Evolutionary conservation across 164 flowering plant species (phyloP).

Genomic region (Cinnamomum chago): DNA sequence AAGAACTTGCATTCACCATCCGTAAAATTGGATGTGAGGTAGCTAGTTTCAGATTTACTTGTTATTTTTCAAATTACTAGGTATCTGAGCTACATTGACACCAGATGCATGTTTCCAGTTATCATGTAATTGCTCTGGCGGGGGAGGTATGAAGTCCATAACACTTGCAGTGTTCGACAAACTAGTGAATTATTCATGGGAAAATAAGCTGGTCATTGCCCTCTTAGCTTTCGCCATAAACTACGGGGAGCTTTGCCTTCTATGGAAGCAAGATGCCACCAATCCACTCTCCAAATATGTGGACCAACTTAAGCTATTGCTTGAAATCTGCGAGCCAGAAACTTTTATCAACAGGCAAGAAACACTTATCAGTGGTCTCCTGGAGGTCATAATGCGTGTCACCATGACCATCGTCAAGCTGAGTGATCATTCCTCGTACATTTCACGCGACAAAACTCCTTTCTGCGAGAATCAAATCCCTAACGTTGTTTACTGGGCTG

Average conservation of each 20-base stretch:
- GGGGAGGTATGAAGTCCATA: slow-evolving; percentile 51
- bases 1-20: slow-evolving; percentile 34
- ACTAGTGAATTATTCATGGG: slow-evolving; percentile 47
- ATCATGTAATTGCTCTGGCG: slow-evolving; percentile 53
- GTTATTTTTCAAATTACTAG: background rate
- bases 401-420: slow-evolving; percentile 42
- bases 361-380: slow-evolving; percentile 29
- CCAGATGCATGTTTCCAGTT: slow-evolving; percentile 27
- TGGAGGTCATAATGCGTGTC: slow-evolving; percentile 31
- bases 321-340: slow-evolving; percentile 24
- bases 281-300: slow-evolving; percentile 41
- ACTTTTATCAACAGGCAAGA: slow-evolving; percentile 24
- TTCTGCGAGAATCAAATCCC: slow-evolving; percentile 36
- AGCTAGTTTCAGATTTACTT: background rate
- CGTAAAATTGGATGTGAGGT: slow-evolving; percentile 58
- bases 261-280: slow-evolving; percentile 25
- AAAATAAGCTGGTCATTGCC: slow-evolving; percentile 41
- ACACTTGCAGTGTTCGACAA: slow-evolving; percentile 40
- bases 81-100: background rate
- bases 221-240: slow-evolving; percentile 39
- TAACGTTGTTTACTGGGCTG: slow-evolving; percentile 47
- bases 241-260: slow-evolving; percentile 51
- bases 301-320: slow-evolving; percentile 39
- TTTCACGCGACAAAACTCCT: slow-evolving; percentile 27
- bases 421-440: slow-evolving; percentile 40